Base-by-base conservation (phyloP, 2,329 filamentous ascomycete genomes). In the Venturia carpophila region DNA sequence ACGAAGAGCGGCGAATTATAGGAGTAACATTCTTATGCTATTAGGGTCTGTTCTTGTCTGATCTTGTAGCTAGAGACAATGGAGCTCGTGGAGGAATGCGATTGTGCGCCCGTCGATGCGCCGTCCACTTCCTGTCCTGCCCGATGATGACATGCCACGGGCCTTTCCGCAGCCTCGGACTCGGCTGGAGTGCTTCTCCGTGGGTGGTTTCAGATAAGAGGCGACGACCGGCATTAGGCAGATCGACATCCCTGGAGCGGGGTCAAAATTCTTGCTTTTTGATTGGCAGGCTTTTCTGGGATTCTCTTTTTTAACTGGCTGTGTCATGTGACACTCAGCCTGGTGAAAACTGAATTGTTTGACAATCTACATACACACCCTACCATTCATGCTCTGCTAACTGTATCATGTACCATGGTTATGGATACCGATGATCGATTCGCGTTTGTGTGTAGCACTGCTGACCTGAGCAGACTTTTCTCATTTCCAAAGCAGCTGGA, bases 121-220 rank as follows among this genome's bases (percentile, higher is more conserved):
- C 52, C 52, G 17, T 37, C 27, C 21, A 58, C 52, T 58, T 56
- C 27, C 24, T 52, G 15, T 58, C 30, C 37, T 58, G 52, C 27
- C 30, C 30, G 27, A 58, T 58, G 52, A 58, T 37, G 30, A 34
- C 15, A 37, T 37, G 21, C 21, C 15, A 27, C 52, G 52, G 52
- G 27, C 52, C 27, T 58, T 37, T 58, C 52, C 30, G 52, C 52
- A 34, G 30, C 27, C 52, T 58, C 30, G 52, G 52, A 52, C 47
- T 52, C 27, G 47, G 47, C 47, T 13, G 5, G 27, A 17, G 11
- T 58, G 4, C 30, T 19, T 19, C 15, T 58, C 19, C 30, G 47
- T 37, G 15, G 30, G 27, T 19, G 30, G 52, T 58, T 58, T 37
- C 52, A 58, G 3, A 3, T 58, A 37, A 24, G 37, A 5, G 15